phyloP scores from a whole-genome alignment of 163 green algal species.

The Smithsoniella earleae region DNA sequence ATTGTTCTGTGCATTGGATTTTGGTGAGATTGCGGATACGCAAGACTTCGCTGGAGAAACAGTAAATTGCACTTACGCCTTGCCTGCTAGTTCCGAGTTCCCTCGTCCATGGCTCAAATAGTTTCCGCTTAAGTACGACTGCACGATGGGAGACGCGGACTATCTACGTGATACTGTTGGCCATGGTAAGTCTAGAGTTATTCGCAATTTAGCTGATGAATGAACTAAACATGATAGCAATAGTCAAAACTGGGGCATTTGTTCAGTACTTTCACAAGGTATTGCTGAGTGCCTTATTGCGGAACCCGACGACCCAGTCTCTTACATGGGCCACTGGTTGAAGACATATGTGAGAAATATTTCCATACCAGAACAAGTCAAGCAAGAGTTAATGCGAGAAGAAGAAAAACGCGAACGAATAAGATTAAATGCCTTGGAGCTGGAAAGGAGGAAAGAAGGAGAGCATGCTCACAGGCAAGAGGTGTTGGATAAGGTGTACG shows the following conservation, averaged over 20 bases:
- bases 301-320: conserved; percentile 4
- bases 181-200: too few relatives aligned
- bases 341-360: conserved; percentile 7
- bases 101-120: too few relatives aligned
- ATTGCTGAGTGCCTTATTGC: conserved; percentile 5
- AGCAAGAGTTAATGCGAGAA: background rate
- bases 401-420: background rate
- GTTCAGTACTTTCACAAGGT: conserved; percentile 17
- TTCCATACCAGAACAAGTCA: background rate
- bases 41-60: too few relatives aligned
- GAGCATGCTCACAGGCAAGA: background rate
- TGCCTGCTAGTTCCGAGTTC: too few relatives aligned
- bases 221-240: too few relatives aligned
- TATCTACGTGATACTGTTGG: background rate
- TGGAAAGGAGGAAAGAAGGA: background rate
- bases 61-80: too few relatives aligned
- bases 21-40: too few relatives aligned
- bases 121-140: too few relatives aligned
- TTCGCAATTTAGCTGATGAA: too few relatives aligned
- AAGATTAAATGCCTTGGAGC: background rate
- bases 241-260: too few relatives aligned
- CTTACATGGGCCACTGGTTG: conserved; percentile 5
- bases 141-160: conserved; percentile 9
- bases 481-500: background rate
- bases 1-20: too few relatives aligned